Evolutionary conservation across 2,329 filamentous ascomycete species (phyloP).

Genomic region (Neofusicoccum parvum): DNA sequence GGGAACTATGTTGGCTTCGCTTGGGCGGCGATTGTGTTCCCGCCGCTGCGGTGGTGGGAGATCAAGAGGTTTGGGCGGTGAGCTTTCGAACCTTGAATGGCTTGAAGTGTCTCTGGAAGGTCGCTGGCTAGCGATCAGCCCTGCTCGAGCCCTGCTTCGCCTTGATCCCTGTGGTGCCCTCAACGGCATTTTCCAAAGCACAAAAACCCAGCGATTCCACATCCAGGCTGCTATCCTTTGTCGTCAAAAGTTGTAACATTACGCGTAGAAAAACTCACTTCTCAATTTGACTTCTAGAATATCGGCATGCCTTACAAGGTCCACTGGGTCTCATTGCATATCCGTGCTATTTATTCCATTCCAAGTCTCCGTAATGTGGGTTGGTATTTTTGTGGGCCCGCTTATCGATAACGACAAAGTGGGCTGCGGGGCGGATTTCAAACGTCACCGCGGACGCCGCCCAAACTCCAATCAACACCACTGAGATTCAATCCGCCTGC

Average conservation of each 20-base stretch:
- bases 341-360: no score
- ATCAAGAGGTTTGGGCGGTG: constrained; percentile 53
- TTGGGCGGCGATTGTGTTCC: constrained; percentile 61
- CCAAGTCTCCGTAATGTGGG: no score
- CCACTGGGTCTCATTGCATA: no score
- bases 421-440: constrained; percentile 2
- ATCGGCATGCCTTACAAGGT: no score
- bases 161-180: no score
- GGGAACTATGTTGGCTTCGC: constrained; percentile 63
- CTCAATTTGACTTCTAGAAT: no score
- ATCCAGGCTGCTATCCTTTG: not conserved
- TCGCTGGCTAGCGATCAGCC: no score
- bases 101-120: not conserved
- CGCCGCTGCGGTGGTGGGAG: constrained; percentile 56
- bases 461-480: not conserved
- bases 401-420: constrained; percentile 9
- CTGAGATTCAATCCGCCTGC: not conserved
- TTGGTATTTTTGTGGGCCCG: not conserved
- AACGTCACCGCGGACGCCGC: not conserved
- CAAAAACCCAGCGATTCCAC: not conserved
- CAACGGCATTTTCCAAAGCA: no score
- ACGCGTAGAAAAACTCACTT: no score
- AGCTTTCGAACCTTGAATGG: constrained; percentile 9
- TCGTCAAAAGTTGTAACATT: no score
- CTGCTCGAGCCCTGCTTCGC: no score